Conservation (phyloP, 2,329 filamentous ascomycete genomes). For the Leptodontidium sp. region DNA sequence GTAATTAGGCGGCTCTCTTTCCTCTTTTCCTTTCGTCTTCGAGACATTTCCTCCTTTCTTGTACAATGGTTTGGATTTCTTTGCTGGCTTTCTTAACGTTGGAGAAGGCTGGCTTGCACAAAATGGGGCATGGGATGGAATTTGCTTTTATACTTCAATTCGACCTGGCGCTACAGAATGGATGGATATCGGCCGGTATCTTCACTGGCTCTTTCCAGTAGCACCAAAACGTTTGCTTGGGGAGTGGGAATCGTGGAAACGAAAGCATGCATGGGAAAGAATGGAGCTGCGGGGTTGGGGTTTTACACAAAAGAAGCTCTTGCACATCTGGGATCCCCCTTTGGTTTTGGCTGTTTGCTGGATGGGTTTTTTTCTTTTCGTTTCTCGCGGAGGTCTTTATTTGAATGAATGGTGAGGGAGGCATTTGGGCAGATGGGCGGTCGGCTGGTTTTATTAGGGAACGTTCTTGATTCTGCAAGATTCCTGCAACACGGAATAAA, state of each 20-base stretch:
- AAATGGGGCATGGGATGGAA: slow-evolving; percentile 42
- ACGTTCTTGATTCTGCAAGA: slow-evolving; percentile 20
- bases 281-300: slow-evolving; percentile 15
- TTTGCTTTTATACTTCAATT: slow-evolving; percentile 29
- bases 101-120: slow-evolving; percentile 43
- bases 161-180: slow-evolving; percentile 18
- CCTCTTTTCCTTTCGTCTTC: slow-evolving; percentile 44
- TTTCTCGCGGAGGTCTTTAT: slow-evolving; percentile 3
- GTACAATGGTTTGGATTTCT: slow-evolving; percentile 44
- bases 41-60: slow-evolving; percentile 47
- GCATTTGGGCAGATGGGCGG: background rate
- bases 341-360: slow-evolving; percentile 18
- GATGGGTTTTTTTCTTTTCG: background rate
- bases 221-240: slow-evolving; percentile 12
- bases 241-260: slow-evolving; percentile 17
- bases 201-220: slow-evolving; percentile 10
- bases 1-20: slow-evolving; percentile 47
- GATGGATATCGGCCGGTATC: slow-evolving; percentile 13
- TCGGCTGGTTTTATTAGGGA: background rate
- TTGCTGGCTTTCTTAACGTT: slow-evolving; percentile 36
- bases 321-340: slow-evolving; percentile 22
- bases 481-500: slow-evolving; percentile 17
- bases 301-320: slow-evolving; percentile 22
- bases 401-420: slow-evolving; percentile 6
- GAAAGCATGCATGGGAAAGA: slow-evolving; percentile 24